phyloP scores from a whole-genome alignment of 768 basidiomycete genomes.

The Phaffia australis region DNA sequence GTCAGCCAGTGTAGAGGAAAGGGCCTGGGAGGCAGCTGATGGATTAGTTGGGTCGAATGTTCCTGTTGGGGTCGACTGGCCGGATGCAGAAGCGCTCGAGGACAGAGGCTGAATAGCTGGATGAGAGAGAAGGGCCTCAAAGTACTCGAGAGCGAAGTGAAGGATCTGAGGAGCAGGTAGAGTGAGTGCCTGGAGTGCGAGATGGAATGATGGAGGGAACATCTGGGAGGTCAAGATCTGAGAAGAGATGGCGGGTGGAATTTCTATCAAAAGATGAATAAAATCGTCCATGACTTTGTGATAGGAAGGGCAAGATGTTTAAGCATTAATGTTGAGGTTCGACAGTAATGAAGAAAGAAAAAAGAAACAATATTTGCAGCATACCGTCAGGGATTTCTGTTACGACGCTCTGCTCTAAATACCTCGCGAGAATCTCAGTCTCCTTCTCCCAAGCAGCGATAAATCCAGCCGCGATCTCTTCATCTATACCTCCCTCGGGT shows the following conservation, averaged over 20 bases:
- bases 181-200: slow-evolving; percentile 64
- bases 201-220: slow-evolving; percentile 67
- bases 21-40: slow-evolving; percentile 51
- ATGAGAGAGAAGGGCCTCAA: slow-evolving; percentile 63
- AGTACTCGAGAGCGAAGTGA: slow-evolving; percentile 66
- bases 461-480: slow-evolving; percentile 49
- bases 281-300: slow-evolving; percentile 84
- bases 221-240: slow-evolving; percentile 65
- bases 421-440: slow-evolving; percentile 51
- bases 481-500: slow-evolving; percentile 44
- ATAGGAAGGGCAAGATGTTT: neutral
- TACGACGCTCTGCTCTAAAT: slow-evolving; percentile 51
- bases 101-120: slow-evolving; percentile 17
- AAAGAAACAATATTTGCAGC: slow-evolving; percentile 31
- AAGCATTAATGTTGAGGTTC: neutral
- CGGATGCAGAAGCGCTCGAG: slow-evolving; percentile 37
- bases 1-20: slow-evolving; percentile 43
- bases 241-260: slow-evolving; percentile 59
- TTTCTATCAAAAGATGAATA: slow-evolving; percentile 61
- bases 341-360: neutral
- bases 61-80: slow-evolving; percentile 35
- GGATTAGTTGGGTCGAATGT: slow-evolving; percentile 54
- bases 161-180: slow-evolving; percentile 72
- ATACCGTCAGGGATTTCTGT: slow-evolving; percentile 77
- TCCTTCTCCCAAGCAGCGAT: slow-evolving; percentile 57